Evolutionary conservation across 306 rosid species (phyloP).

Genomic region (Ochetophila trinervis): DNA sequence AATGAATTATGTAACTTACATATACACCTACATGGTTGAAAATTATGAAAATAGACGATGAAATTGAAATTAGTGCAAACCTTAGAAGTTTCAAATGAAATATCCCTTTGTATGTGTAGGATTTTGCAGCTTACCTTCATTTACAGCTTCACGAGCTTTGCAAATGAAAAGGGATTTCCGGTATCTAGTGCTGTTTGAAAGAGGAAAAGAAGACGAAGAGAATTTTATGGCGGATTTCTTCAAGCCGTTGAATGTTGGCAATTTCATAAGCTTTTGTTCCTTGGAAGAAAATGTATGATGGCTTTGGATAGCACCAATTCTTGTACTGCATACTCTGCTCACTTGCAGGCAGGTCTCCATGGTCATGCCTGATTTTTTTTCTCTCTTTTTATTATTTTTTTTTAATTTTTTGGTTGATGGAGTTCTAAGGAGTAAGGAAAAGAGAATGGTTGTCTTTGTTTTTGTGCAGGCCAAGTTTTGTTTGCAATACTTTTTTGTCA

Average conservation of each 20-base stretch:
- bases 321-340: constrained; percentile 44
- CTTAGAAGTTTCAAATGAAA: too few species aligned
- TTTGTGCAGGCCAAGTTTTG: too few species aligned
- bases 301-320: constrained; percentile 44
- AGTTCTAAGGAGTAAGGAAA: background rate
- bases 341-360: constrained; percentile 58
- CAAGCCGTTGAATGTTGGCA: constrained; percentile 31
- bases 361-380: constrained; percentile 40
- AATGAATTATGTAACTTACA: too few species aligned
- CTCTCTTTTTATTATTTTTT: background rate
- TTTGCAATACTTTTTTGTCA: background rate
- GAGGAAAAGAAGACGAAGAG: constrained; percentile 29
- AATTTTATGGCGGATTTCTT: constrained; percentile 37
- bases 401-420: background rate
- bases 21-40: too few species aligned
- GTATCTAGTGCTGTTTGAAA: constrained; percentile 13
- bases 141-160: constrained; percentile 67
- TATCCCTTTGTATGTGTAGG: too few species aligned
- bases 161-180: constrained; percentile 56
- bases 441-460: too few species aligned
- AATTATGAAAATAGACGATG: too few species aligned
- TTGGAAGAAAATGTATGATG: constrained; percentile 49
- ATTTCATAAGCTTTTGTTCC: constrained; percentile 32
- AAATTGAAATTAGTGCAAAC: too few species aligned
- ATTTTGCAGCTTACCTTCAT: constrained; percentile 38